Base-by-base conservation (phyloP, 768 basidiomycete genomes). In the Trametopsis cervina region DNA sequence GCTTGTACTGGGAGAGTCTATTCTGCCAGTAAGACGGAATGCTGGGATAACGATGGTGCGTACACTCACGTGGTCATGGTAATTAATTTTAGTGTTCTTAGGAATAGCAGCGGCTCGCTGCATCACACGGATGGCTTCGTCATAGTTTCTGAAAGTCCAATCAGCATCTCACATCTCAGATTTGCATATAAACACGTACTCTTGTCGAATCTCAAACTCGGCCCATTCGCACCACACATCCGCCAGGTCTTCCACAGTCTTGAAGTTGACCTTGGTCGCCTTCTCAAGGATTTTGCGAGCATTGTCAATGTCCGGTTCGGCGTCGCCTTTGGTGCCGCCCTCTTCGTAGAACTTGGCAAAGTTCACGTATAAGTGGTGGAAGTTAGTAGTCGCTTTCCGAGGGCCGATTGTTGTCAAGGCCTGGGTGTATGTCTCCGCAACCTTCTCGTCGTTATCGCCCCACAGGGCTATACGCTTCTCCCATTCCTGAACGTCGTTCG, bases 211-310 rank as follows among this genome's bases (percentile, higher is more conserved):
- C 63, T 99, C 96, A 85, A 98, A 83, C 67, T 99, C 96, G 5
- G 96, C 82, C 95, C 96, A 98, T 68, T 98, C 96, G 59, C 94
- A 97, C 96, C 96, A 99, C 12, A 97, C 79, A 64, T 98, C 96
- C 0, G 96, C 96, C 20, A 99, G 75, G 59, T 99, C 96, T 62
- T 99, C 95, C 9, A 99, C 94, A n/a, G 80, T 75, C 66, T 85
- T 90, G 73, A 93, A 97, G 60, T 86, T 88, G 36, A 96, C 82
- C 57, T 88, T 89, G 3, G 87, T 87, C 4, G 81, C 95, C 65
- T 90, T 95, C 62, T 97, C 93, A 27, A 98, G 69, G 23, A 98
- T 86, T 69, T 94, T 94, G 36, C 94, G 81, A 3, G 95, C 89
- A 55, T 80, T 88, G 41, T 81, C 81, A 1, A 97, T 66, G 59